phyloP scores from a whole-genome alignment of 306 rosid species.

The Glycyrrhiza uralensis region DNA sequence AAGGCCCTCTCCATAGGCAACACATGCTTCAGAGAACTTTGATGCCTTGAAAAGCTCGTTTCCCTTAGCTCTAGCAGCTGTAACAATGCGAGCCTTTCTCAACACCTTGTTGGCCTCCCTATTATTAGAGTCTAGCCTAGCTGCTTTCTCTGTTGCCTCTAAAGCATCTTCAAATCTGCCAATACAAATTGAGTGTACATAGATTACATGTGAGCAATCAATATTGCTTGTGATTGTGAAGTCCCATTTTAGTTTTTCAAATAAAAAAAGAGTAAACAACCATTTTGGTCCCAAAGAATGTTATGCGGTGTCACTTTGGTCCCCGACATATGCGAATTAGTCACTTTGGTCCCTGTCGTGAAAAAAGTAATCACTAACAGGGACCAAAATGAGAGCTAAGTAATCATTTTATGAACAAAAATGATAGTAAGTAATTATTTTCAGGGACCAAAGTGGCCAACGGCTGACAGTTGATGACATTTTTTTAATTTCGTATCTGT shows the following conservation, averaged over 20 bases:
- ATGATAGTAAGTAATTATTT: too few relatives aligned
- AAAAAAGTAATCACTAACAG: too few relatives aligned
- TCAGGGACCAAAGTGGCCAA: too few relatives aligned
- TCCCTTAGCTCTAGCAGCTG: slow-evolving; percentile 63
- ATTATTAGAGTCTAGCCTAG: slow-evolving; percentile 59
- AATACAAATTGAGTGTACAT: background rate
- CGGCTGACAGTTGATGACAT: too few relatives aligned
- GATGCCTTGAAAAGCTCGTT: slow-evolving; percentile 70
- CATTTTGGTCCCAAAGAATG: too few relatives aligned
- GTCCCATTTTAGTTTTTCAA: background rate
- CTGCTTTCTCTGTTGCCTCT: slow-evolving; percentile 57
- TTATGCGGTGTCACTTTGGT: too few relatives aligned
- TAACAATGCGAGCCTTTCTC: slow-evolving; percentile 48
- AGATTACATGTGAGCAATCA: background rate
- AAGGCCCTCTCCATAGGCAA: slow-evolving; percentile 76
- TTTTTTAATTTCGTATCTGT: too few relatives aligned
- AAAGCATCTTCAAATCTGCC: slow-evolving; percentile 74
- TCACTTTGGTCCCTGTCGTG: too few relatives aligned
- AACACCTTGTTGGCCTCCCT: slow-evolving; percentile 45
- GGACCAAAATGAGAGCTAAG: too few relatives aligned
- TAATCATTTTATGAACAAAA: too few relatives aligned
- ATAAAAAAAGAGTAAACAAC: too few relatives aligned
- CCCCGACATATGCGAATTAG: too few relatives aligned
- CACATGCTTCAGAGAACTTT: slow-evolving; percentile 67
- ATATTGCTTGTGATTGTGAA: background rate